These are phyloP conservation scores for Singerocomus inundabilis DNA, from an alignment of 1,284 basidiomycete species.

Conservation along the genomic window DNA sequence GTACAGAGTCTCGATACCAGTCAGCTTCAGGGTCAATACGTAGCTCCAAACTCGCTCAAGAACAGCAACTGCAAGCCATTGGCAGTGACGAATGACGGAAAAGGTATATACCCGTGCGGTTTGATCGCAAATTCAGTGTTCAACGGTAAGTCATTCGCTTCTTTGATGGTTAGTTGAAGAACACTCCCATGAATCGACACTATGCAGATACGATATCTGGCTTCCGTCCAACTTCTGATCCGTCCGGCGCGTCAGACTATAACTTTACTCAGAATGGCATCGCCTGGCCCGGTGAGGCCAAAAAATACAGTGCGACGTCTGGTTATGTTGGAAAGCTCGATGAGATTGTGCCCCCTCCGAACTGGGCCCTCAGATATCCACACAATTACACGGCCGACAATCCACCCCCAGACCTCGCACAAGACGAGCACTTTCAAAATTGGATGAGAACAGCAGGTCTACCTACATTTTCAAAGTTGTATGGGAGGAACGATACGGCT, in stretches of 20 bases:
- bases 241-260: constrained; percentile 58
- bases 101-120: constrained; percentile 90
- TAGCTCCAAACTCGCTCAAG: constrained; percentile 53
- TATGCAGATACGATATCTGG: constrained; percentile 74
- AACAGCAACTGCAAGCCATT: constrained; percentile 90
- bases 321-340: constrained; percentile 50
- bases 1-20: constrained; percentile 87
- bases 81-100: constrained; percentile 48
- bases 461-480: constrained; percentile 95
- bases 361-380: constrained; percentile 78
- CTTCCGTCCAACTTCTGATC: constrained; percentile 57
- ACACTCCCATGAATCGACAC: neutral
- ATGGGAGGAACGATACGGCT: constrained; percentile 84
- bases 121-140: constrained; percentile 98
- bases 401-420: constrained; percentile 73
- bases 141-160: constrained; percentile 68
- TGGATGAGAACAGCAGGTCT: constrained; percentile 99
- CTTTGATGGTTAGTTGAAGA: neutral
- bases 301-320: constrained; percentile 77
- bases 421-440: constrained; percentile 95
- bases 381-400: constrained; percentile 69
- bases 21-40: constrained; percentile 81
- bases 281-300: constrained; percentile 91
- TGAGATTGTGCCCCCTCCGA: constrained; percentile 88
- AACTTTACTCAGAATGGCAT: constrained; percentile 81